Base-by-base conservation (phyloP, 352 stramenopile genomes). In the Phytophthora melonis region DNA sequence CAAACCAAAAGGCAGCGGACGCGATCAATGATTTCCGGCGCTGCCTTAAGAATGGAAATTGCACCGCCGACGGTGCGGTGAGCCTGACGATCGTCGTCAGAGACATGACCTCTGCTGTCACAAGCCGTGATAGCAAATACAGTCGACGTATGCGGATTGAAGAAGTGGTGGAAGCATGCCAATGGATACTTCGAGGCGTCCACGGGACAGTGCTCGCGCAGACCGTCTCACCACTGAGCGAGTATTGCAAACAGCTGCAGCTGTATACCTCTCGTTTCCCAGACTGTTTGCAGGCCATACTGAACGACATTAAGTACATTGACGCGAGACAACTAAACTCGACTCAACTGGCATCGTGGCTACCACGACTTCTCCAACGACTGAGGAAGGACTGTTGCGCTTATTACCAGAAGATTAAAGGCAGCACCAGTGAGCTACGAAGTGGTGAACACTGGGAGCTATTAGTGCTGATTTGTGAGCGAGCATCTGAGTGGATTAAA, bases 261-360 rank as follows among this genome's bases (percentile, higher is more conserved):
- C 14, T 56, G n/a, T 68, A 62, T 62, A 49, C 16, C 18, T 30
- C n/a, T 8, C 19, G 30, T 23, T 61, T 56, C n/a, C 47, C 62
- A 8, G 62, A 68, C 27, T 61, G 47, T 16, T 39, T 68, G 25
- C 14, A 25, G 8, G 62, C 62, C 39, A 56, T 68, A 39, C 16
- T 62, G 39, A 61, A 56, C n/a, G 50, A 62, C 11, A 25, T 62
- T 7, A 36, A 36, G 30, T 36, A 36, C 30, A 36, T 36, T 36
- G 30, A 19, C 39, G 39, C 9, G 34, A 56, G 25, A n/a, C 3
- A 11, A 30, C 25, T 27, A 14, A 25, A 58, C 6, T 50, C 30
- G 5, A 21, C 4, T 11, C 53, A 68, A 47, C 34, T 56, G 41
- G 18, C 23, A 32, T 21, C 9, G n/a, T 32, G 23, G 10, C 50